phyloP scores from a whole-genome alignment of 495 filamentous ascomycete species.

The Daldinia vernicosa region DNA sequence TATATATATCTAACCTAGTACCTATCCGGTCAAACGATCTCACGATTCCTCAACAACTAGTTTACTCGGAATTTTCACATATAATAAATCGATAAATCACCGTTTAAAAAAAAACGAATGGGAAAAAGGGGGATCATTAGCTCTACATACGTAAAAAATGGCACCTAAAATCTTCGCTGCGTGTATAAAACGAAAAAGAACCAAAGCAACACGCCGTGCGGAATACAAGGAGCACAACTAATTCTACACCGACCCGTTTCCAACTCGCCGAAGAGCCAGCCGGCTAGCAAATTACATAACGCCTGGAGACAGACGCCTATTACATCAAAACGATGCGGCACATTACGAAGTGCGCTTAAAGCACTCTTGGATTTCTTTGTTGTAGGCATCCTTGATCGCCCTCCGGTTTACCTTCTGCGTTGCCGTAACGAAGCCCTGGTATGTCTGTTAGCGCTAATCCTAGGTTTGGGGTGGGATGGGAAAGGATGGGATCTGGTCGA shows the following conservation, averaged over 20 bases:
- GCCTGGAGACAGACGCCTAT: neutral
- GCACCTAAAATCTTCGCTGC: neutral
- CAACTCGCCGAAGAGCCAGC: conserved; percentile 1
- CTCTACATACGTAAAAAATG: neutral
- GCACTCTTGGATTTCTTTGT: conserved; percentile 63
- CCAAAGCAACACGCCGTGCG: neutral
- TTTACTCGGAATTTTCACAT: too few species aligned
- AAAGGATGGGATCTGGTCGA: conserved; percentile 2
- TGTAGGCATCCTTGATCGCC: conserved; percentile 62
- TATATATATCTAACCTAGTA: neutral
- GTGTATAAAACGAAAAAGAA: neutral
- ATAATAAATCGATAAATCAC: neutral
- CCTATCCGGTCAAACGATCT: neutral
- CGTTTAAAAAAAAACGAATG: neutral
- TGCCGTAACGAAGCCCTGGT: conserved; percentile 66
- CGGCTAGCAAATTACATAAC: conserved; percentile 7
- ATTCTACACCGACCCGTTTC: neutral
- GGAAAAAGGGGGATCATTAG: neutral
- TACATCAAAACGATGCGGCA: neutral
- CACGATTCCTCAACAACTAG: too few species aligned
- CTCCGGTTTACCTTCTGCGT: conserved; percentile 71
- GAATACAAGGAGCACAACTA: neutral
- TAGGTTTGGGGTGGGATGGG: neutral
- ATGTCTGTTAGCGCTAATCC: conserved; percentile 38
- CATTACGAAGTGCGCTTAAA: conserved; percentile 41